Evolutionary conservation across 2,329 filamentous ascomycete species (phyloP).

Genomic region (Karstenula rhodostoma): DNA sequence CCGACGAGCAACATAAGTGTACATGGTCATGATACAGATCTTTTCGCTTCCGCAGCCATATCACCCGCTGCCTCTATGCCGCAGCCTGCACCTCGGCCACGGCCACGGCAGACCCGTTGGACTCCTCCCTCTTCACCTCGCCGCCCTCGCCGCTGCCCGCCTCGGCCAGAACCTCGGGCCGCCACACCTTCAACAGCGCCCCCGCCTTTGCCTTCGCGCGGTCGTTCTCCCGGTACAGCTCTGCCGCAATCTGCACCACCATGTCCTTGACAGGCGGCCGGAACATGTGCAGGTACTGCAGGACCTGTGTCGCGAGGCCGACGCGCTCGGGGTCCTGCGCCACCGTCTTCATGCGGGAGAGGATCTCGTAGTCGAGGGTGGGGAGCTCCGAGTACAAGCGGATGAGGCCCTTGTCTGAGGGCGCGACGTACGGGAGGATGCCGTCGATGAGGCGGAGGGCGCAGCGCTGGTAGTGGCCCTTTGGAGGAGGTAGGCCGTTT

Average conservation of each 20-base stretch:
- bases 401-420: constrained; percentile 87
- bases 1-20: not conserved
- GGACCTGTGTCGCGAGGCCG: constrained; percentile 63
- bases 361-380: constrained; percentile 73
- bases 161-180: constrained; percentile 56
- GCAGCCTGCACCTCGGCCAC: not conserved
- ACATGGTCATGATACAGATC: constrained; percentile 3
- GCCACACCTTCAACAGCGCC: constrained; percentile 65
- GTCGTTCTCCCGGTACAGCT: constrained; percentile 62
- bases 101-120: not conserved
- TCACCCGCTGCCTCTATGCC: not conserved
- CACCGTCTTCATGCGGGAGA: constrained; percentile 73
- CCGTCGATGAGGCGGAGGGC: constrained; percentile 83
- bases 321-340: constrained; percentile 71
- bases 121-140: constrained; percentile 32
- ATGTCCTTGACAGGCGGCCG: constrained; percentile 66
- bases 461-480: constrained; percentile 78
- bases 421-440: constrained; percentile 89
- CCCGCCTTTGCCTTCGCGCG: constrained; percentile 57
- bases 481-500: constrained; percentile 38
- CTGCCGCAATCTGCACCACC: constrained; percentile 65
- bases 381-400: constrained; percentile 93
- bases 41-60: not conserved
- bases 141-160: constrained; percentile 18
- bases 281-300: constrained; percentile 60